Base-by-base conservation (phyloP, 2,329 filamentous ascomycete genomes). In the Annulohypoxylon truncatum region DNA sequence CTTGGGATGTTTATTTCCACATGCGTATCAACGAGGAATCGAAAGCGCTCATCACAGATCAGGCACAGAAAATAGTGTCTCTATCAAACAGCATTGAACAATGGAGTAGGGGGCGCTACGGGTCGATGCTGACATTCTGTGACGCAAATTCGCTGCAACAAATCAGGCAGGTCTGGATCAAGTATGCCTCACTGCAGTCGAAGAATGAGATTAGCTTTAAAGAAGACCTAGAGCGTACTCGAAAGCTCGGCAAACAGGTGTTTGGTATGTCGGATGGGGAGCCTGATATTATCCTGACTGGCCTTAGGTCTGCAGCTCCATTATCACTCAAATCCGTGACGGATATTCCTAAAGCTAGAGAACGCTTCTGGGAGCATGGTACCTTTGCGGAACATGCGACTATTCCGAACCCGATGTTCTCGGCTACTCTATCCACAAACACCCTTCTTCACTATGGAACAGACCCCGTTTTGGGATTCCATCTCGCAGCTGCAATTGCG, bases 1-100 rank as follows among this genome's bases (percentile, higher is more conserved):
- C 84, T 2, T 89, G 86, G 86, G 81, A 85, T 61, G 76, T 86
- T 33, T 90, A 86, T 75, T 88, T 88, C 73, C 80, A 88, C 67
- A 70, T 85, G 3, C 81, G 79, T 35, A 65, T 90, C 4, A 79
- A 82, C 50, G 66, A 77, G 0, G 46, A 74, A 2, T 77, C 82
- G 2, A 68, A 80, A 0, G 24, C 72, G 0, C 20, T 81, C 2
- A 73, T 89, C 2, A 58, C 74, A 1, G 20, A 61, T 0, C 85
- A 88, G 58, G 76, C 80, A 0, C 72, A 77, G 18, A 83, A 83
- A 68, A 76, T 90, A 0, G 38, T 79, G 2, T 66, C 61, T 0
- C 51, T 80, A 0, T 80, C 83, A 0, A 54, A 64, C 3, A 81
- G 80, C 0, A 68, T 82, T 1, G 65, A 79, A 0, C 62, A 73